Conservation (phyloP, 305 asterid species). For the Rubia peregrina region DNA sequence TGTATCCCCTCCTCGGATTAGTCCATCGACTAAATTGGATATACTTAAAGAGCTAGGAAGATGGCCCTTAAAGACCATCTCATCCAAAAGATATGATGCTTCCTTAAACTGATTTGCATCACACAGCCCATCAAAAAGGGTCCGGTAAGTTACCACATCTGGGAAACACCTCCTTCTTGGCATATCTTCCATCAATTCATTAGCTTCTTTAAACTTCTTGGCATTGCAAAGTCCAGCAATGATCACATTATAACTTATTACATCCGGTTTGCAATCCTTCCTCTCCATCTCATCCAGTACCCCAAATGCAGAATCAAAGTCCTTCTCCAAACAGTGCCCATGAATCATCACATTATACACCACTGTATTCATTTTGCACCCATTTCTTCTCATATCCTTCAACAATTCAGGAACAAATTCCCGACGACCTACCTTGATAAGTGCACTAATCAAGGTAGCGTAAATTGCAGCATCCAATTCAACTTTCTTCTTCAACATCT, state of each 20-base stretch:
- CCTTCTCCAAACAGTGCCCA: slow-evolving; percentile 53
- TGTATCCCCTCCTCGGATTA: slow-evolving; percentile 28
- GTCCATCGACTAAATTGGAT: slow-evolving; percentile 30
- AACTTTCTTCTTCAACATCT: slow-evolving; percentile 51
- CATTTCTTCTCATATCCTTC: slow-evolving; percentile 52
- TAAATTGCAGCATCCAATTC: slow-evolving; percentile 51
- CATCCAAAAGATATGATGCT: slow-evolving; percentile 55
- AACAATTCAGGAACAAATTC: slow-evolving; percentile 34
- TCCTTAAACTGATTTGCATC: slow-evolving; percentile 42
- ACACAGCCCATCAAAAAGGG: slow-evolving; percentile 57
- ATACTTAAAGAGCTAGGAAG: slow-evolving; percentile 37
- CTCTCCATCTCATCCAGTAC: slow-evolving; percentile 54
- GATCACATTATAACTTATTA: slow-evolving; percentile 56
- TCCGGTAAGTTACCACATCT: slow-evolving; percentile 58
- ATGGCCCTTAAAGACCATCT: slow-evolving; percentile 62
- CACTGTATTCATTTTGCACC: slow-evolving; percentile 51
- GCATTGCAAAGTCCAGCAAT: slow-evolving; percentile 50
- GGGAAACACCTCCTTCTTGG: slow-evolving; percentile 50
- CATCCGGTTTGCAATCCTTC: slow-evolving; percentile 54
- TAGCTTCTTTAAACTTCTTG: slow-evolving; percentile 45
- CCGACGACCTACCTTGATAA: slow-evolving; percentile 45
- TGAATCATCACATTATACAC: slow-evolving; percentile 58
- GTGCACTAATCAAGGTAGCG: slow-evolving; percentile 57
- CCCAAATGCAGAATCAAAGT: slow-evolving; percentile 47
- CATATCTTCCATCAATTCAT: slow-evolving; percentile 70